These are phyloP conservation scores for Casaregolazyma lundiana DNA, from an alignment of 1,139 yeast species.

Conservation along the genomic window DNA sequence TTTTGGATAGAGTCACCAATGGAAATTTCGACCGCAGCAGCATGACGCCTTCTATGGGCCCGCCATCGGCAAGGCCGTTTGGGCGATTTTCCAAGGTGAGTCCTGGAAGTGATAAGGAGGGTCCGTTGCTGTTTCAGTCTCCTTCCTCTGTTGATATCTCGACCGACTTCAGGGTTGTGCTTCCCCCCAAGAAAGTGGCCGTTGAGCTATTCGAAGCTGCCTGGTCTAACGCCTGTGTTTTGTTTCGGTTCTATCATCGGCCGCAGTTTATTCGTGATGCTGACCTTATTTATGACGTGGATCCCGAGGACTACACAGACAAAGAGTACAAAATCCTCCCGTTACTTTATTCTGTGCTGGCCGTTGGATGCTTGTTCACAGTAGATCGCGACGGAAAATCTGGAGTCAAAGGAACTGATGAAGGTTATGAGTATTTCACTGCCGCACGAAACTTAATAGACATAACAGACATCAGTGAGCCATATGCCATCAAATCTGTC, in stretches of 20 bases:
- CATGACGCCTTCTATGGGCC: background rate
- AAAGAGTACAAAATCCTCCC: slow-evolving; percentile 76
- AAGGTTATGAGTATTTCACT: slow-evolving; percentile 76
- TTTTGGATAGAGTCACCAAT: slow-evolving; percentile 1
- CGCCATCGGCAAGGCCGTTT: background rate
- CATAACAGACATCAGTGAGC: slow-evolving; percentile 55
- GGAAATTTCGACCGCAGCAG: background rate
- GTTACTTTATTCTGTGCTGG: slow-evolving; percentile 65
- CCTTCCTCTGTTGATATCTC: slow-evolving; percentile 11
- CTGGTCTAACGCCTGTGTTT: slow-evolving; percentile 82
- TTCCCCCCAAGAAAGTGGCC: slow-evolving; percentile 75
- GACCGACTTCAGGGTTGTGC: slow-evolving; percentile 48
- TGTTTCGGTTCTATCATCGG: slow-evolving; percentile 79
- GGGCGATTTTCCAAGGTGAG: background rate
- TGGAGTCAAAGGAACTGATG: slow-evolving; percentile 44
- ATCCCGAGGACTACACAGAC: slow-evolving; percentile 63
- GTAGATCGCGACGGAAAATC: slow-evolving; percentile 36
- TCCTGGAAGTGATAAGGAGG: slow-evolving; percentile 4
- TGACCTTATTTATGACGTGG: slow-evolving; percentile 58
- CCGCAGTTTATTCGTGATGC: slow-evolving; percentile 65
- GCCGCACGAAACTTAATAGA: slow-evolving; percentile 79
- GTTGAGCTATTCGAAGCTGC: slow-evolving; percentile 66
- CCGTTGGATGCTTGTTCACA: slow-evolving; percentile 69
- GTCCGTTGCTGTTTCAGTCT: slow-evolving; percentile 10
- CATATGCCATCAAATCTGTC: slow-evolving; percentile 70